A percentile compares a stretch with the other conserved stretches of the same genome.
Evolutionary conservation across 1,284 basidiomycete species (phyloP).

Genomic region (Irpex rosettiformis): DNA sequence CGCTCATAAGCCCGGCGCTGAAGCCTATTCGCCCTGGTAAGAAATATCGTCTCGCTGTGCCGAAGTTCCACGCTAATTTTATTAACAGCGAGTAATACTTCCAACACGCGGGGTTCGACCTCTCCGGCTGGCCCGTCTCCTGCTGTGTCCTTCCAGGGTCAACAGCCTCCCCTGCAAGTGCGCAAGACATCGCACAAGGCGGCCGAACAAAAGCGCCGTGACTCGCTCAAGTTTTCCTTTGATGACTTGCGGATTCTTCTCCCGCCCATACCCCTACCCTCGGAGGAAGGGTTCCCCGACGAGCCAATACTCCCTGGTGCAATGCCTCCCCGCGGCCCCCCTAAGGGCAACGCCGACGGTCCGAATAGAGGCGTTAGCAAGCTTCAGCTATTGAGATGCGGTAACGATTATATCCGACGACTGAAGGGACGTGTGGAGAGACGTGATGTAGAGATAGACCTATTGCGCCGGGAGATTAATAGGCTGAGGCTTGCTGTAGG

Average conservation of each 20-base stretch:
- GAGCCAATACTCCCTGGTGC: slow-evolving; percentile 78
- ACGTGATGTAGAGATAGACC: slow-evolving; percentile 78
- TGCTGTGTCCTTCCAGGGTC: slow-evolving; percentile 8
- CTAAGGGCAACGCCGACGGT: slow-evolving; percentile 81
- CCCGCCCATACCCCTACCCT: slow-evolving; percentile 83
- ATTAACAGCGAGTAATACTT: slow-evolving; percentile 22
- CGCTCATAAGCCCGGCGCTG: slow-evolving; percentile 43
- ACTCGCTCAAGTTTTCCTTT: slow-evolving; percentile 94
- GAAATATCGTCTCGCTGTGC: slow-evolving; percentile 13
- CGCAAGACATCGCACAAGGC: slow-evolving; percentile 94
- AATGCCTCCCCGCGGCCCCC: slow-evolving; percentile 81
- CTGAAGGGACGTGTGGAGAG: slow-evolving; percentile 73
- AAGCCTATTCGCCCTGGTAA: slow-evolving; percentile 72
- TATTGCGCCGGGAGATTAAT: slow-evolving; percentile 66
- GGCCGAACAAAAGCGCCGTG: slow-evolving; percentile 95
- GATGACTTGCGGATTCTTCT: slow-evolving; percentile 89
- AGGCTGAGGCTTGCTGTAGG: slow-evolving; percentile 45
- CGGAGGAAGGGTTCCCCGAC: slow-evolving; percentile 56
- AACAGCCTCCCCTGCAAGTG: slow-evolving; percentile 33
- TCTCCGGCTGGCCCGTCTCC: slow-evolving; percentile 22
- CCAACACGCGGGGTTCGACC: slow-evolving; percentile 18
- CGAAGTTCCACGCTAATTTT: slow-evolving; percentile 3
- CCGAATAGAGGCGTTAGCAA: slow-evolving; percentile 96
- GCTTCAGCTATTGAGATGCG: slow-evolving; percentile 79
- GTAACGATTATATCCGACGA: slow-evolving; percentile 58